Percentiles rank a stretch among this genome's conserved stretches.
These are phyloP conservation scores for Claviceps arundinis DNA, from an alignment of 2,329 filamentous ascomycete species.

Conservation along the genomic window DNA sequence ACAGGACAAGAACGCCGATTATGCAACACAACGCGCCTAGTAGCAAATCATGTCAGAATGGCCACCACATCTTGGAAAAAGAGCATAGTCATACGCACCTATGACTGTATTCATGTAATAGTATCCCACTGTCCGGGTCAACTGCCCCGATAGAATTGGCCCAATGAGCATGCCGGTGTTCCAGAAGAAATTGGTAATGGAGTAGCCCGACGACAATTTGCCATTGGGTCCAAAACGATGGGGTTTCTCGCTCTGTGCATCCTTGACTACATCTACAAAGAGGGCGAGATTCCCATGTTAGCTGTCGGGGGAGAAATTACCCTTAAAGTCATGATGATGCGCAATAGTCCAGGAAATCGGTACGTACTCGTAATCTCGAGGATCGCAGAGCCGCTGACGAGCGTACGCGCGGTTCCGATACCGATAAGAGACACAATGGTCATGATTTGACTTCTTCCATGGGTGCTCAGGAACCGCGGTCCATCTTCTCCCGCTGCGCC, in stretches of 20 bases:
- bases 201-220: neutral
- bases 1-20: neutral
- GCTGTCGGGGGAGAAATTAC: neutral
- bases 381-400: neutral
- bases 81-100: neutral
- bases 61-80: no score
- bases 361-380: neutral
- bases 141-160: neutral
- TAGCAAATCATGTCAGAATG: neutral
- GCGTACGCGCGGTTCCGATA: neutral
- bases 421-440: neutral
- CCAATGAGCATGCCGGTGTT: neutral
- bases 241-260: neutral
- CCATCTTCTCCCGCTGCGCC: neutral
- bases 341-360: neutral
- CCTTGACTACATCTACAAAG: neutral
- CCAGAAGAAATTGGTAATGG: neutral
- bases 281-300: neutral
- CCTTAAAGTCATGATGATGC: no score
- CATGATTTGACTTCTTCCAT: neutral
- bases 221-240: neutral
- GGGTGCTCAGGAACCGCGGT: neutral
- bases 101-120: neutral
- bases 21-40: neutral
- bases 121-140: neutral